These are phyloP conservation scores for Geranomyces variabilis DNA, from an alignment of 192 early-diverging fungal species.

Conservation along the genomic window DNA sequence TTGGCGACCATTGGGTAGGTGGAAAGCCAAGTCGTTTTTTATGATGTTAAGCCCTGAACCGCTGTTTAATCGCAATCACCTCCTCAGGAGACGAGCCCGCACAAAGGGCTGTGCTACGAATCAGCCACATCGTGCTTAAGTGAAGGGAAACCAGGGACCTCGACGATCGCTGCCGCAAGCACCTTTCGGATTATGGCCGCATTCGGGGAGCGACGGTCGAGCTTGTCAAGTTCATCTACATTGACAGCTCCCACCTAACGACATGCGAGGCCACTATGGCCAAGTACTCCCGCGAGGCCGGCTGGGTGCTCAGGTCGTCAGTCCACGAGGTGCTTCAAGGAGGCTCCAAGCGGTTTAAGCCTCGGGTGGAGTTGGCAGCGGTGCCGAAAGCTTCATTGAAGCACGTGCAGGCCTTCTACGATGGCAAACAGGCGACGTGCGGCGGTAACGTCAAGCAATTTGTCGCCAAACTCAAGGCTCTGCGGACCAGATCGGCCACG, in stretches of 20 bases:
- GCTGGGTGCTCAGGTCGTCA: not conserved
- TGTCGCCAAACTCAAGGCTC: not conserved
- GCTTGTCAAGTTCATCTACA: constrained; percentile 11
- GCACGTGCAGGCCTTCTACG: constrained; percentile 2
- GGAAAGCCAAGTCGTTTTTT: too few relatives aligned
- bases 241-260: not conserved
- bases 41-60: too few relatives aligned
- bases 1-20: too few relatives aligned
- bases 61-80: too few relatives aligned
- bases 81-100: too few relatives aligned
- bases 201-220: constrained; percentile 1
- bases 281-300: not conserved
- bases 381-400: constrained; percentile 1
- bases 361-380: not conserved
- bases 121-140: too few relatives aligned
- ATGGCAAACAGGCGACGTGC: not conserved
- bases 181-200: not conserved
- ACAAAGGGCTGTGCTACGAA: too few relatives aligned
- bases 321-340: not conserved
- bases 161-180: not conserved
- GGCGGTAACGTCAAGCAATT: constrained; percentile 2
- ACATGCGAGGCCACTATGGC: not conserved
- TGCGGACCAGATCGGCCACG: too few relatives aligned
- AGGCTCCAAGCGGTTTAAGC: not conserved
- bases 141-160: not conserved